phyloP scores from a whole-genome alignment of 768 basidiomycete genomes.

The Lentinula detonsa region DNA sequence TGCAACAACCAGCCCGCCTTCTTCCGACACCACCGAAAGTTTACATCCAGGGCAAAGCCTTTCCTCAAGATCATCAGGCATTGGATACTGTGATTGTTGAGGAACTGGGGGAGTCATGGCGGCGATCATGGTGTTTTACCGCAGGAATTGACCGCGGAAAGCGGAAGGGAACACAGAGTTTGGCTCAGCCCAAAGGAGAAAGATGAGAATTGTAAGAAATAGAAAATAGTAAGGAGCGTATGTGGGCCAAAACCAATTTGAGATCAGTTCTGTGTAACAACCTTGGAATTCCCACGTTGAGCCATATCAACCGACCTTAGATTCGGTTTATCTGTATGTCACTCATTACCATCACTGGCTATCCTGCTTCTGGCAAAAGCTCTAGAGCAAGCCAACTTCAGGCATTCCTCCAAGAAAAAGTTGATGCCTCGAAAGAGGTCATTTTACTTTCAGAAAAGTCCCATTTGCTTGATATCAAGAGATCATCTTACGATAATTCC shows the following conservation, averaged over 20 bases:
- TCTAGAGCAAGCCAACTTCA: slow-evolving; percentile 62
- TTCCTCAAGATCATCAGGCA: slow-evolving; percentile 34
- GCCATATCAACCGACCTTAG: neutral
- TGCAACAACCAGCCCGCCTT: slow-evolving; percentile 86
- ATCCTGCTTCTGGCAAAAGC: slow-evolving; percentile 84
- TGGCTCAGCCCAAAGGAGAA: slow-evolving; percentile 19
- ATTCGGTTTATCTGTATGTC: slow-evolving; percentile 54
- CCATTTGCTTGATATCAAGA: slow-evolving; percentile 54
- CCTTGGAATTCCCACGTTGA: neutral
- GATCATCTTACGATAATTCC: slow-evolving; percentile 68
- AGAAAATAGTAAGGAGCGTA: slow-evolving; percentile 12
- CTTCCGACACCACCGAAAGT: slow-evolving; percentile 70
- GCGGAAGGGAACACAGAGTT: slow-evolving; percentile 13
- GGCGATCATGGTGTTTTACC: slow-evolving; percentile 16
- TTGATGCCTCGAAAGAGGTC: slow-evolving; percentile 20
- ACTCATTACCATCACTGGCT: slow-evolving; percentile 86
- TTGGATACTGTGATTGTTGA: slow-evolving; percentile 1
- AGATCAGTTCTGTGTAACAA: neutral
- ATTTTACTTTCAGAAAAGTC: slow-evolving; percentile 68
- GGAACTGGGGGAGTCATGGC: slow-evolving; percentile 15
- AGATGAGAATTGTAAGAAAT: slow-evolving; percentile 8
- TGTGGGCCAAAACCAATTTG: neutral
- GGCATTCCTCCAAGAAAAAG: slow-evolving; percentile 47
- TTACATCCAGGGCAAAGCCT: slow-evolving; percentile 80
- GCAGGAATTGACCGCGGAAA: slow-evolving; percentile 8